phyloP scores from a whole-genome alignment of 768 basidiomycete genomes.

The Hygrophoropsis aurantiaca region DNA sequence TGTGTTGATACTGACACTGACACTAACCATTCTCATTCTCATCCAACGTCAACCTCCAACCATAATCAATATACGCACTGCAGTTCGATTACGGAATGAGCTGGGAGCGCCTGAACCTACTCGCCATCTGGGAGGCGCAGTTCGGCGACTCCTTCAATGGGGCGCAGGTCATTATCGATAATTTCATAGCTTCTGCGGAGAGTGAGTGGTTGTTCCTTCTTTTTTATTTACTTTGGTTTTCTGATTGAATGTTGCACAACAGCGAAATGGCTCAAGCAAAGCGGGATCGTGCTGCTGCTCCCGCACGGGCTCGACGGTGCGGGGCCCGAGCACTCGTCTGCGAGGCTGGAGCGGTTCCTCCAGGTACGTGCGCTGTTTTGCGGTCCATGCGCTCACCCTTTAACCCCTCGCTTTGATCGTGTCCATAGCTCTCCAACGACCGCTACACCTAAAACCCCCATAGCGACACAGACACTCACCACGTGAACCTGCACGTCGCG shows the following conservation, averaged over 20 bases:
- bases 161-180: slow-evolving; percentile 89
- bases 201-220: slow-evolving; percentile 58
- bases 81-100: slow-evolving; percentile 90
- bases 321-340: slow-evolving; percentile 91
- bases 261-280: slow-evolving; percentile 96
- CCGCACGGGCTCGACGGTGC: slow-evolving; percentile 93
- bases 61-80: too few species aligned
- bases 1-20: too few species aligned
- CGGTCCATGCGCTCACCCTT: too few species aligned
- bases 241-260: too few species aligned
- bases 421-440: slow-evolving; percentile 73
- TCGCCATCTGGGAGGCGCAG: slow-evolving; percentile 94
- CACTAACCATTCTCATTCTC: too few species aligned
- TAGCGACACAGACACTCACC: slow-evolving; percentile 33
- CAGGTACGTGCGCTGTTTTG: slow-evolving; percentile 54
- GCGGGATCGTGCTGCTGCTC: slow-evolving; percentile 80
- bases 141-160: slow-evolving; percentile 96
- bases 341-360: slow-evolving; percentile 85
- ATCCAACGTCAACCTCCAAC: too few species aligned
- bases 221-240: too few species aligned
- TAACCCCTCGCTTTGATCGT: too few species aligned
- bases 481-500: slow-evolving; percentile 82
- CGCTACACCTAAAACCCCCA: slow-evolving; percentile 40
- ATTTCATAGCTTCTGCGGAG: slow-evolving; percentile 81
- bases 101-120: slow-evolving; percentile 79